Base-by-base conservation (phyloP, 2,329 filamentous ascomycete species). In the Didymella pomorum region DNA sequence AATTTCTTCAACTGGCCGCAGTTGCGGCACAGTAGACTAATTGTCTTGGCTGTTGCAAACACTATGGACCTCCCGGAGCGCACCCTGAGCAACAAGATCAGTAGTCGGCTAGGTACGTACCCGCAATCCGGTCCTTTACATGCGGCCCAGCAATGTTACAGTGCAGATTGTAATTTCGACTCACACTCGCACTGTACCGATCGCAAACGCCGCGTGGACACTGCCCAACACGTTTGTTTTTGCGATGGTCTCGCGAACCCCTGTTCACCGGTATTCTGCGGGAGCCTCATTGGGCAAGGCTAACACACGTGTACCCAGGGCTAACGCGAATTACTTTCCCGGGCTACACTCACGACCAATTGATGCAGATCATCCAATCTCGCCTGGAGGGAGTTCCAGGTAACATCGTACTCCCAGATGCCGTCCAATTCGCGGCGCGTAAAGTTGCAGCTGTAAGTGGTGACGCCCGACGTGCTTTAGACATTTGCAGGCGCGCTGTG, bases 1-100 rank as follows among this genome's bases (percentile, higher is more conserved):
- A 99, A 99, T 78, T 99, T 99, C 78, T 99, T 99, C 85, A 99
- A 99, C 73, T 99, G 95, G 95, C 95, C 95, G 4, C 91, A 92
- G 11, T 82, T 98, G 52, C 87, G 91, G 48, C 93, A 99, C 77
- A 97, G 92, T 52, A 87, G 93, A 47, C 83, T 99, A 43, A 97
- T 99, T 75, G 96, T 99, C 7, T 86, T 99, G 7, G 96, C 96
- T 11, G 95, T 99, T 18, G 96, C 95, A 51, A 99, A 99, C 77
- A 99, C 95, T 23, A 99, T 99, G 95, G 95, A 99, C 79, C 80
- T 99, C 57, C 95, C 95, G 0, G 95, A 99, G 78, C 85, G 95
- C 73, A 99, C 95, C 0, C 83, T 99, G 35, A 97, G 92, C 79
- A 99, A 99, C 81, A 99, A 99, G 78, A 99, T 99, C 76, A 97